Conservation (phyloP, 1,139 yeast genomes). For the Candida buenavistaensis region DNA sequence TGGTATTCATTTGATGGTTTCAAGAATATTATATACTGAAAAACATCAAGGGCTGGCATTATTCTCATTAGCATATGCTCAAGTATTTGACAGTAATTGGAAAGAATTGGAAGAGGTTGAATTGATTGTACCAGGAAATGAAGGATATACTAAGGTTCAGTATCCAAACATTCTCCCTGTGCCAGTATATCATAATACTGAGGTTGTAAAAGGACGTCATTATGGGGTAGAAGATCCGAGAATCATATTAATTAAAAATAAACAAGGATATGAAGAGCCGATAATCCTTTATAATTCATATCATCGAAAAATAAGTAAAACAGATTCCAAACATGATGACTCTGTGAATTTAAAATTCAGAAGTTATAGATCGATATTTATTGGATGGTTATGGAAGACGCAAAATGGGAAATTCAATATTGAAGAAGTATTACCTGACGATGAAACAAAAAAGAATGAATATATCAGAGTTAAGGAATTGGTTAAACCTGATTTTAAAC, state of each 20-base stretch:
- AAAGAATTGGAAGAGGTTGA: conserved; percentile 33
- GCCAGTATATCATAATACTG: conserved; percentile 31
- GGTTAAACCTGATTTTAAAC: conserved; percentile 15
- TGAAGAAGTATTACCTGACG: conserved; percentile 21
- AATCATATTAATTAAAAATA: conserved; percentile 29
- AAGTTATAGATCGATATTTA: conserved; percentile 31
- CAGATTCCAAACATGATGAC: conserved; percentile 25
- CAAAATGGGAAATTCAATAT: conserved; percentile 33
- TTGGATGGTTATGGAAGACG: conserved; percentile 40
- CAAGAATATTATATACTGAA: conserved; percentile 34
- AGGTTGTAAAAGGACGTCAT: conserved; percentile 20
- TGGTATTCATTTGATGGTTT: conserved; percentile 40
- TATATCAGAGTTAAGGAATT: conserved; percentile 31
- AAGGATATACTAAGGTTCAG: conserved; percentile 14
- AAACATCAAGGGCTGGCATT: conserved; percentile 25
- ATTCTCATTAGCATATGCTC: conserved; percentile 36
- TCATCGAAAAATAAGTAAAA: conserved; percentile 21
- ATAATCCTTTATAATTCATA: conserved; percentile 32
- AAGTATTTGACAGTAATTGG: conserved; percentile 40
- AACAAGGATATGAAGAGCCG: conserved; percentile 32
- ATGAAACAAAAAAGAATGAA: conserved; percentile 14
- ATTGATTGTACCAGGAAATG: conserved; percentile 29
- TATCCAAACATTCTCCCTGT: conserved; percentile 29
- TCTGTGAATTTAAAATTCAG: conserved; percentile 15
- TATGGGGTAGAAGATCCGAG: conserved; percentile 54